Evolutionary conservation across 805 yeast species (phyloP).

Genomic region (Metschnikowia arizonensis): DNA sequence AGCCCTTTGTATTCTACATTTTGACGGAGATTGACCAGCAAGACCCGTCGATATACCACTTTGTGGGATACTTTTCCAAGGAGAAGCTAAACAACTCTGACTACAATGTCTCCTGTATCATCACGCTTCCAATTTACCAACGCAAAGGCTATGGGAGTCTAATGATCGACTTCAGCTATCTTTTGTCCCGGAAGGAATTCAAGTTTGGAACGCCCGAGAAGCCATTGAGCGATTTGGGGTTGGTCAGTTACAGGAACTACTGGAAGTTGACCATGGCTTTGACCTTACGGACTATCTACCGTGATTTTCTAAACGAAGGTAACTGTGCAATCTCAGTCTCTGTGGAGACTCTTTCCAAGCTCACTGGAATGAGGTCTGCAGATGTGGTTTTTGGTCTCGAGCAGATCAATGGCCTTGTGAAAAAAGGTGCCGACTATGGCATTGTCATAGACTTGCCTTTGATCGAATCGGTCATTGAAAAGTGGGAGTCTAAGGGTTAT

Average conservation of each 20-base stretch:
- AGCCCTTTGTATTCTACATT: constrained; percentile 88
- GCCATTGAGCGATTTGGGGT: constrained; percentile 84
- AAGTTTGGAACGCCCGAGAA: constrained; percentile 92
- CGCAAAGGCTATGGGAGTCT: constrained; percentile 86
- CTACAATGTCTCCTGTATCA: constrained; percentile 85
- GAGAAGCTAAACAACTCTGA: constrained; percentile 72
- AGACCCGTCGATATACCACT: constrained; percentile 50
- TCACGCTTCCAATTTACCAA: constrained; percentile 85
- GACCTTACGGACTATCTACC: constrained; percentile 32
- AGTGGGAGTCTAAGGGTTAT: constrained; percentile 55
- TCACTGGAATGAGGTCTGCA: constrained; percentile 82
- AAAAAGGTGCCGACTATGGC: constrained; percentile 44
- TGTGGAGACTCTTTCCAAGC: constrained; percentile 56
- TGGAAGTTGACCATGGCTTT: constrained; percentile 71
- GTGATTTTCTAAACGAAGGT: constrained; percentile 14
- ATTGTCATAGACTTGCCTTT: constrained; percentile 46
- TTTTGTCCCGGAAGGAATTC: constrained; percentile 68
- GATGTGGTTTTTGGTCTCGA: constrained; percentile 88
- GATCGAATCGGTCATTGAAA: constrained; percentile 39
- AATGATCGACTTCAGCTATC: constrained; percentile 83
- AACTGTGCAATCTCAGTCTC: constrained; percentile 32
- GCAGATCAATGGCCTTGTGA: constrained; percentile 58
- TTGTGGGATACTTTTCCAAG: constrained; percentile 93
- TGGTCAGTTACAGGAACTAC: constrained; percentile 78
- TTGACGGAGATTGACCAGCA: constrained; percentile 60